These are phyloP conservation scores for Paramecium caudatum DNA, from an alignment of 73 alveolate species.

Conservation along the genomic window DNA sequence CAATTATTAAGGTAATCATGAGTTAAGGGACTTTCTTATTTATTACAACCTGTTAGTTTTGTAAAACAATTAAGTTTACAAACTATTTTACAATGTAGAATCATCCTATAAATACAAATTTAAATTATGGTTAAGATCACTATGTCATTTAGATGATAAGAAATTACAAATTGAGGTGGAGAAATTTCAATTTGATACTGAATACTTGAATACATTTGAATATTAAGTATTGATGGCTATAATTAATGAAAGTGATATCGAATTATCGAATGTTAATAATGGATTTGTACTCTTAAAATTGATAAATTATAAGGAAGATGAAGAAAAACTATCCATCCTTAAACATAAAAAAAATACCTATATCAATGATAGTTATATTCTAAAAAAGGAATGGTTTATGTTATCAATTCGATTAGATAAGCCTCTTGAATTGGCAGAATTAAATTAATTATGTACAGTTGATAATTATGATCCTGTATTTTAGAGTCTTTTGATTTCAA, in stretches of 20 bases:
- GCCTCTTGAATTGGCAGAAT: background rate
- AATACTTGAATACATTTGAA: conserved; percentile 18
- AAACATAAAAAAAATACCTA: conserved; percentile 16
- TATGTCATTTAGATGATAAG: background rate
- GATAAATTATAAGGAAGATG: background rate
- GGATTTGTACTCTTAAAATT: background rate
- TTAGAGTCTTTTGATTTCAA: background rate
- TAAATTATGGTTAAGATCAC: conserved; percentile 9
- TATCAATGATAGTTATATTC: background rate
- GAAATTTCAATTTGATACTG: background rate
- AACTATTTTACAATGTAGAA: background rate
- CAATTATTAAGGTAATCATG: conserved; percentile 17
- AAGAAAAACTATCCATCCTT: background rate
- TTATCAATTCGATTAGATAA: background rate
- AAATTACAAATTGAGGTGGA: background rate
- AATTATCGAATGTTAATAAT: background rate
- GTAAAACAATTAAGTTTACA: background rate
- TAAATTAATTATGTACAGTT: background rate
- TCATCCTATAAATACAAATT: background rate
- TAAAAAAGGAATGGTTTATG: background rate
- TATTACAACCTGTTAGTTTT: background rate
- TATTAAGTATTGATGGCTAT: conserved; percentile 25
- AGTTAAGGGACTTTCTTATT: background rate
- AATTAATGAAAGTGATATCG: background rate
- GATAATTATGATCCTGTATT: background rate